phyloP scores from a whole-genome alignment of 176 grass and related monocot genomes.

The Hordeum marinum region DNA sequence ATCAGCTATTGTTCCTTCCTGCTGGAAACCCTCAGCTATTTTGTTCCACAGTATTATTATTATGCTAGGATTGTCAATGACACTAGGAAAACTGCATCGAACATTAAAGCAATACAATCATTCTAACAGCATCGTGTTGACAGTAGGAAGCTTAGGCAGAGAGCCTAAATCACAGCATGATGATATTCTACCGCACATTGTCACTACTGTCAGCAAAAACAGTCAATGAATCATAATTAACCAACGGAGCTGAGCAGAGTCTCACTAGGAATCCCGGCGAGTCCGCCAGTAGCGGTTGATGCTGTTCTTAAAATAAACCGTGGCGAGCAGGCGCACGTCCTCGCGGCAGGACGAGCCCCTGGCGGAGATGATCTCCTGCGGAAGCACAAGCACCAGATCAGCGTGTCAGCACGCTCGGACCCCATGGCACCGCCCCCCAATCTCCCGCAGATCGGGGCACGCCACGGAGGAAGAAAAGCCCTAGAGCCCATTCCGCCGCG shows the following conservation, averaged over 20 bases:
- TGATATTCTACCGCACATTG: not conserved
- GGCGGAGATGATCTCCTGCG: constrained; percentile 87
- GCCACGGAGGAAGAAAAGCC: not conserved
- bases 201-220: not conserved
- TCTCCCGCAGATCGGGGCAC: not conserved
- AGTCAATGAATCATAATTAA: not conserved
- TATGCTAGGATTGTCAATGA: not conserved
- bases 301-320: constrained; percentile 97
- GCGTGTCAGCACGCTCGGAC: not conserved
- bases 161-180: not conserved
- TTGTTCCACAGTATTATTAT: not conserved
- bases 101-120: not conserved
- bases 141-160: not conserved
- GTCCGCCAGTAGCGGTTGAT: constrained; percentile 93
- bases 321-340: constrained; percentile 84
- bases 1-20: not conserved
- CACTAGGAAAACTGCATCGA: not conserved
- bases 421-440: not conserved
- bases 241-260: not conserved
- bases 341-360: constrained; percentile 71
- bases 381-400: constrained; percentile 20
- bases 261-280: constrained; percentile 78
- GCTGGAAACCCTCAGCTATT: not conserved
- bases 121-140: not conserved
- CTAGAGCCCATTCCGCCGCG: not conserved